Percentiles rank a stretch among this genome's conserved stretches.
Evolutionary conservation across 495 filamentous ascomycete species (phyloP).

Genomic region (Annulohypoxylon stygium): DNA sequence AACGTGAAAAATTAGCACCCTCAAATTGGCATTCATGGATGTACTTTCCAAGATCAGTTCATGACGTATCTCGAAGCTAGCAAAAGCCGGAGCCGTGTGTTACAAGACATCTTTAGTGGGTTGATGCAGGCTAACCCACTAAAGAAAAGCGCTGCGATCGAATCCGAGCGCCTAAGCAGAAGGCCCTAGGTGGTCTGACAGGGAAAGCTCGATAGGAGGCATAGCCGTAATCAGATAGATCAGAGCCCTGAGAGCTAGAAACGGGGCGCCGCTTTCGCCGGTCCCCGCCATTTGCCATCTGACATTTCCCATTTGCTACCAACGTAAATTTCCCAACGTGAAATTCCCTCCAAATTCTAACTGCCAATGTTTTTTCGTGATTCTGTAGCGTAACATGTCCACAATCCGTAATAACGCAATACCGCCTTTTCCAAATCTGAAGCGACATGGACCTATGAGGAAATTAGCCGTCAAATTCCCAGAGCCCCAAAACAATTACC

Average conservation of each 20-base stretch:
- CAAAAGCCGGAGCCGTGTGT: conserved; percentile 5
- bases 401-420: conserved; percentile 47
- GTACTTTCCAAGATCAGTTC: neutral
- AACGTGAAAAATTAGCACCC: neutral
- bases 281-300: conserved; percentile 35
- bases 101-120: conserved; percentile 10
- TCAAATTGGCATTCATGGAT: neutral
- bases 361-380: conserved; percentile 29
- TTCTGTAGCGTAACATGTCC: conserved; percentile 45
- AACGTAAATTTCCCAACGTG: conserved; percentile 37
- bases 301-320: conserved; percentile 33
- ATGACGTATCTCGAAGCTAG: conserved; percentile 8
- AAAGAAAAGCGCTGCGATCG: neutral
- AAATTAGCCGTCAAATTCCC: conserved; percentile 16
- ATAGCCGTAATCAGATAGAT: neutral
- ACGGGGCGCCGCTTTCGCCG: conserved; percentile 41
- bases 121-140: neutral
- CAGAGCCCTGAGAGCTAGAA: neutral
- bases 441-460: conserved; percentile 23
- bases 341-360: conserved; percentile 42
- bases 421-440: conserved; percentile 40
- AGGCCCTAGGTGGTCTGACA: neutral
- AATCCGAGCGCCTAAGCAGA: neutral
- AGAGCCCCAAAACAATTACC: conserved; percentile 4
- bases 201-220: neutral